phyloP scores from a whole-genome alignment of 164 flowering plant species.

The Chimonanthus praecox region DNA sequence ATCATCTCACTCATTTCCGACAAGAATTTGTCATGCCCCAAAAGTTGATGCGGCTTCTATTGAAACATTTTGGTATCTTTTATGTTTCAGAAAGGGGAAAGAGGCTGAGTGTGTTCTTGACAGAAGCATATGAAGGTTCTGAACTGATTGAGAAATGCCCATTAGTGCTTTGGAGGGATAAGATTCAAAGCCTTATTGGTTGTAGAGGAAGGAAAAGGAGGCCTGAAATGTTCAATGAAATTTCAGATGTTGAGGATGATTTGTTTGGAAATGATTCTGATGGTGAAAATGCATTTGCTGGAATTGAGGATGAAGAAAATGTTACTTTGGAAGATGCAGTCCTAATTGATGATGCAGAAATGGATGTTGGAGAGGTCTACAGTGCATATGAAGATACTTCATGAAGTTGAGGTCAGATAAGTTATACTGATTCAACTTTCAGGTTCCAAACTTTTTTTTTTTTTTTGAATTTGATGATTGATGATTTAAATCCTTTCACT shows the following conservation, averaged over 20 bases:
- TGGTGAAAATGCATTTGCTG: slow-evolving; percentile 17
- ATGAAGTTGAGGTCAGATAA: neutral
- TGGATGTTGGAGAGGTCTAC: slow-evolving; percentile 1
- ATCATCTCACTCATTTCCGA: slow-evolving; percentile 81
- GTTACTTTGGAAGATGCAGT: slow-evolving; percentile 24
- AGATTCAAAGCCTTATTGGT: slow-evolving; percentile 52
- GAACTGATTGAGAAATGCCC: slow-evolving; percentile 79
- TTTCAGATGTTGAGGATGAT: slow-evolving; percentile 48
- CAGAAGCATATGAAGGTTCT: slow-evolving; percentile 78
- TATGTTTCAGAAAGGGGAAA: slow-evolving; percentile 96
- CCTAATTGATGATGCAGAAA: slow-evolving; percentile 14
- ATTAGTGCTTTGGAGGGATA: slow-evolving; percentile 83
- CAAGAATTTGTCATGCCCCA: slow-evolving; percentile 83
- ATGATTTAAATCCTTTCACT: too few relatives aligned
- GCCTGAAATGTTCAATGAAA: slow-evolving; percentile 43
- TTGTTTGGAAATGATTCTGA: slow-evolving; percentile 32
- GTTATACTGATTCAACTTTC: too few relatives aligned
- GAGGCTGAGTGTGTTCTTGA: slow-evolving; percentile 77
- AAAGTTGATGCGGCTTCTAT: slow-evolving; percentile 78
- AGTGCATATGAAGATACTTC: neutral
- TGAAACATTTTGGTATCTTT: slow-evolving; percentile 89
- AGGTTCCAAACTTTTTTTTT: too few relatives aligned
- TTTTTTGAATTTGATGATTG: too few relatives aligned
- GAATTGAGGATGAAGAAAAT: slow-evolving; percentile 27
- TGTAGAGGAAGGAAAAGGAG: slow-evolving; percentile 58